A percentile compares a stretch with the other conserved stretches of the same genome.
Conservation (phyloP, 2,329 filamentous ascomycete species). For the Fusarium lateritium region DNA sequence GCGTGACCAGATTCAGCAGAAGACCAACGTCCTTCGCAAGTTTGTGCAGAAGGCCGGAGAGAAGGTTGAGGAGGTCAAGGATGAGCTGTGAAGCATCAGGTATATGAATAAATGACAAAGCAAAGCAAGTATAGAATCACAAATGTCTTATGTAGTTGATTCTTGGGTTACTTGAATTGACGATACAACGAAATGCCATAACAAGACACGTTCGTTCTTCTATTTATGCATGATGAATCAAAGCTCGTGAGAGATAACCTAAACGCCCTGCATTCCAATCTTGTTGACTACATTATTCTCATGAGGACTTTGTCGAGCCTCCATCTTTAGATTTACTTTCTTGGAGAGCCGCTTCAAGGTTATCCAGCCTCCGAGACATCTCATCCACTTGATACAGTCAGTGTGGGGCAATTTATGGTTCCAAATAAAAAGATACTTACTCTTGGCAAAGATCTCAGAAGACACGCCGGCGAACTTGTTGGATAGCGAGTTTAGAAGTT, state of each 20-base stretch:
- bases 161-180: constrained; percentile 39
- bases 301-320: constrained; percentile 55
- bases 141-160: constrained; percentile 37
- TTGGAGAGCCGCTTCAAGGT: constrained; percentile 81
- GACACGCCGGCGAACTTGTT: constrained; percentile 89
- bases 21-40: constrained; percentile 88
- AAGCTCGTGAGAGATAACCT: constrained; percentile 32
- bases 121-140: constrained; percentile 27
- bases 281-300: constrained; percentile 1
- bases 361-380: constrained; percentile 89
- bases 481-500: constrained; percentile 86
- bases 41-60: constrained; percentile 76
- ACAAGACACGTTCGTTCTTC: constrained; percentile 19
- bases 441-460: constrained; percentile 89
- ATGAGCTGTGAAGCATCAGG: constrained; percentile 55
- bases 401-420: constrained; percentile 1
- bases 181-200: constrained; percentile 36
- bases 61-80: constrained; percentile 72
- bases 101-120: constrained; percentile 19
- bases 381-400: constrained; percentile 82
- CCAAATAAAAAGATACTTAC: constrained; percentile 66
- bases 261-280: constrained; percentile 24
- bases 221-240: constrained; percentile 28
- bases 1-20: constrained; percentile 87
- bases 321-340: constrained; percentile 65